A percentile compares a stretch with the other conserved stretches of the same genome.
Conservation (phyloP, 2,329 filamentous ascomycete genomes). For the Teratosphaeria nubilosa region DNA sequence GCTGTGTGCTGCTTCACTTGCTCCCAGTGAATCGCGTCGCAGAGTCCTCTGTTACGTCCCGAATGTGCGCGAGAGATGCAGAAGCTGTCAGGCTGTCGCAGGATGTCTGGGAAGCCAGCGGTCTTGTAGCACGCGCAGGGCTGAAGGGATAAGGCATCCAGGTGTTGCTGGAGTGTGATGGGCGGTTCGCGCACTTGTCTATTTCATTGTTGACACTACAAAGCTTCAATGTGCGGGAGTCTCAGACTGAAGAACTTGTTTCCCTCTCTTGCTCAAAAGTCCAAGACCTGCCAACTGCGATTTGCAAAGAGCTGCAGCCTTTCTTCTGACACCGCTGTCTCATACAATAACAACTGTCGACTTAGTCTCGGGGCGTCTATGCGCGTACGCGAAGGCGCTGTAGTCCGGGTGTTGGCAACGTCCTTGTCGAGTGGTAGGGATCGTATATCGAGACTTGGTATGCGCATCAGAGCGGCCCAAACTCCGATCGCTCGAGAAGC, state of each 20-base stretch:
- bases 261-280: neutral
- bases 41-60: neutral
- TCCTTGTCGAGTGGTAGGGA: neutral
- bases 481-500: neutral
- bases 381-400: neutral
- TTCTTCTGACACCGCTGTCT: neutral
- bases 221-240: slow-evolving; percentile 3
- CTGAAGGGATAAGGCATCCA: slow-evolving; percentile 4
- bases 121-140: neutral
- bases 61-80: neutral
- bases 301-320: neutral
- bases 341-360: neutral
- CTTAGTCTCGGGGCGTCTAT: neutral
- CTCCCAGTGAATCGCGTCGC: neutral
- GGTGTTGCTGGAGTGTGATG: neutral
- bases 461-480: neutral
- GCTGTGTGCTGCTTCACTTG: neutral
- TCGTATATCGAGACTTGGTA: neutral
- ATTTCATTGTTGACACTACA: slow-evolving; percentile 6
- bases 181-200: slow-evolving; percentile 2
- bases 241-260: neutral
- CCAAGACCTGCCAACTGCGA: neutral
- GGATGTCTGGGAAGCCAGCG: neutral
- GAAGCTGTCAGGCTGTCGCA: neutral
- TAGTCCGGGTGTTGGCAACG: neutral